Percentiles rank a stretch among this genome's conserved stretches.
These are phyloP conservation scores for Trametes polyzona DNA, from an alignment of 1,284 basidiomycete genomes.

Conservation along the genomic window DNA sequence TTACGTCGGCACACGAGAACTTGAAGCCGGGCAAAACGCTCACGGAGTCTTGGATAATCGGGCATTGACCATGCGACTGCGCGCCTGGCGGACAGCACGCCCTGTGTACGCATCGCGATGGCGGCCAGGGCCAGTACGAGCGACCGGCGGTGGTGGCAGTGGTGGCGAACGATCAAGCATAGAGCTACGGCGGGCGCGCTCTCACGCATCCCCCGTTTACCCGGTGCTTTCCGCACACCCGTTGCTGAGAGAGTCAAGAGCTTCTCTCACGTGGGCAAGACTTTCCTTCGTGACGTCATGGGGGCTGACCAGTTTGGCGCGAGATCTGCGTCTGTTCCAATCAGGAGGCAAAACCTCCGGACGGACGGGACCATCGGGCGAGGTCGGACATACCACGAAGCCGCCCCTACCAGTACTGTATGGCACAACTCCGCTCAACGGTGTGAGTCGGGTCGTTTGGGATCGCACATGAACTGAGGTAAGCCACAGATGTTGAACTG, in stretches of 20 bases:
- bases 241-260: background rate
- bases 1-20: background rate
- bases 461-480: background rate
- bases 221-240: constrained; percentile 5
- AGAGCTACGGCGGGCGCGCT: background rate
- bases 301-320: background rate
- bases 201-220: constrained; percentile 17
- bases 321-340: background rate
- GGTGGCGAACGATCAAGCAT: constrained; percentile 4
- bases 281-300: constrained; percentile 5
- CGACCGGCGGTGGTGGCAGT: constrained; percentile 6
- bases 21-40: no score
- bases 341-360: background rate
- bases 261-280: background rate
- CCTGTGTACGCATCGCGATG: background rate
- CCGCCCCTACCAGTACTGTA: background rate
- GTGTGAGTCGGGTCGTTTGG: background rate
- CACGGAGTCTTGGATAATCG: no score
- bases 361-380: constrained; percentile 4
- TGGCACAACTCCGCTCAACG: background rate
- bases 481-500: background rate
- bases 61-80: no score
- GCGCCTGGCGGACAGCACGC: background rate
- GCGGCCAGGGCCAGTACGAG: background rate
- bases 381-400: constrained; percentile 1